phyloP scores from a whole-genome alignment of 139 green algal species.

The Chlamydomonas eustigma region DNA sequence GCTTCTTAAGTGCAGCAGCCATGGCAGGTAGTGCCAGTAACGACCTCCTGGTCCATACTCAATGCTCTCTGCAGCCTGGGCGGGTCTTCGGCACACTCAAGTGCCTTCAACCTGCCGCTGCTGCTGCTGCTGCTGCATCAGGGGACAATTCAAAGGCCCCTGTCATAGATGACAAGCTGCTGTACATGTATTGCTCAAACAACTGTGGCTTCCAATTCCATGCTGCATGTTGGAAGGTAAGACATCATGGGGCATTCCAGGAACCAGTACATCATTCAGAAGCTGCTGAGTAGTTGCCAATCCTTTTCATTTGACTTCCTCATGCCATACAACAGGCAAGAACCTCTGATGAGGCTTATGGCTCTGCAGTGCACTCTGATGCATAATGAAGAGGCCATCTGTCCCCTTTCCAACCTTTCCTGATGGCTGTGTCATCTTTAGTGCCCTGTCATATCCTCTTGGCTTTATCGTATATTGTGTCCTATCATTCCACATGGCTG shows the following conservation, averaged over 20 bases:
- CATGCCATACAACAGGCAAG: too few relatives aligned
- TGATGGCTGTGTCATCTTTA: too few relatives aligned
- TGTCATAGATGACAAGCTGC: slow-evolving; percentile 3
- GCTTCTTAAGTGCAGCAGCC: not conserved
- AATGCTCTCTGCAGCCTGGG: slow-evolving; percentile 11
- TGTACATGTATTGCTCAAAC: slow-evolving; percentile 17
- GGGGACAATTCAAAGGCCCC: not conserved
- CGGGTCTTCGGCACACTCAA: not conserved
- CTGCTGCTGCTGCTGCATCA: not conserved
- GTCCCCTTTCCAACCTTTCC: too few relatives aligned
- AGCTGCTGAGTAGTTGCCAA: too few relatives aligned
- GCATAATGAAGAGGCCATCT: too few relatives aligned
- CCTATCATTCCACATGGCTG: too few relatives aligned
- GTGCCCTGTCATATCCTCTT: too few relatives aligned
- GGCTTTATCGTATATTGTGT: too few relatives aligned
- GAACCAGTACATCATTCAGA: too few relatives aligned
- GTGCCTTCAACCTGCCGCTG: slow-evolving; percentile 4
- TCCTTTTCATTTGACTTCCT: not conserved
- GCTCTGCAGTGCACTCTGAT: too few relatives aligned
- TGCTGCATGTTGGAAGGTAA: slow-evolving; percentile 10
- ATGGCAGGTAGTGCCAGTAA: not conserved
- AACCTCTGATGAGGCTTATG: too few relatives aligned
- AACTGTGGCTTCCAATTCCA: slow-evolving; percentile 14
- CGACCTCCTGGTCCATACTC: not conserved
- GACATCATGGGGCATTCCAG: too few relatives aligned